phyloP scores from a whole-genome alignment of 2,329 filamentous ascomycete genomes.

The Purpureocillium takamizusanense region DNA sequence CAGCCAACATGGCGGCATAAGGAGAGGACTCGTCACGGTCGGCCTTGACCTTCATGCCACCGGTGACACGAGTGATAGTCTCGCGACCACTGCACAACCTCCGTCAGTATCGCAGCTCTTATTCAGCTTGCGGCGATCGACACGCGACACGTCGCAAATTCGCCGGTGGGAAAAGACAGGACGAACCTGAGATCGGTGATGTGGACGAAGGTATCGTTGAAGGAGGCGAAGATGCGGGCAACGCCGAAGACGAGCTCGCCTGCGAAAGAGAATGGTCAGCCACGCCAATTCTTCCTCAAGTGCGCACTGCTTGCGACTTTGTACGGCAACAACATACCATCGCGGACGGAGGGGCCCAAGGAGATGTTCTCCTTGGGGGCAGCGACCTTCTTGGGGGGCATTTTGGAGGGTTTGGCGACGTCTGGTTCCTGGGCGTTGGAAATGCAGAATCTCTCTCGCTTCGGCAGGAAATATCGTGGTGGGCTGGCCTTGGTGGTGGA shows the following conservation, averaged over 20 bases:
- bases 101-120: too few species aligned
- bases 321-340: slow-evolving; percentile 51
- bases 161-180: slow-evolving; percentile 9
- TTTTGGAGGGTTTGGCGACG: slow-evolving; percentile 44
- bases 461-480: slow-evolving; percentile 13
- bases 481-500: slow-evolving; percentile 14
- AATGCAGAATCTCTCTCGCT: slow-evolving; percentile 17
- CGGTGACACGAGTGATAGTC: slow-evolving; percentile 99
- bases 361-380: slow-evolving; percentile 95
- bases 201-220: slow-evolving; percentile 94
- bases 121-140: too few species aligned
- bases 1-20: slow-evolving; percentile 99
- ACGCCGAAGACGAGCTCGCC: slow-evolving; percentile 97
- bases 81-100: slow-evolving; percentile 75
- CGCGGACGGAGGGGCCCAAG: slow-evolving; percentile 91
- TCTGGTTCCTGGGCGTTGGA: slow-evolving; percentile 25
- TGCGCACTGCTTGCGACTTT: neutral
- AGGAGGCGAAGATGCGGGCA: slow-evolving; percentile 91
- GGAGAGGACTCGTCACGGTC: slow-evolving; percentile 99
- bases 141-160: too few species aligned
- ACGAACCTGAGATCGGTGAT: slow-evolving; percentile 95
- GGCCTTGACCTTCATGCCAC: slow-evolving; percentile 99
- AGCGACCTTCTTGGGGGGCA: slow-evolving; percentile 90
- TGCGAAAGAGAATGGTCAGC: slow-evolving; percentile 24
- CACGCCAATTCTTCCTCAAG: neutral